Evolutionary conservation across 2,329 filamentous ascomycete genomes (phyloP), one percentile per base, ranked within the genome.

Genomic region (Chaetomiaceae sp.): DNA sequence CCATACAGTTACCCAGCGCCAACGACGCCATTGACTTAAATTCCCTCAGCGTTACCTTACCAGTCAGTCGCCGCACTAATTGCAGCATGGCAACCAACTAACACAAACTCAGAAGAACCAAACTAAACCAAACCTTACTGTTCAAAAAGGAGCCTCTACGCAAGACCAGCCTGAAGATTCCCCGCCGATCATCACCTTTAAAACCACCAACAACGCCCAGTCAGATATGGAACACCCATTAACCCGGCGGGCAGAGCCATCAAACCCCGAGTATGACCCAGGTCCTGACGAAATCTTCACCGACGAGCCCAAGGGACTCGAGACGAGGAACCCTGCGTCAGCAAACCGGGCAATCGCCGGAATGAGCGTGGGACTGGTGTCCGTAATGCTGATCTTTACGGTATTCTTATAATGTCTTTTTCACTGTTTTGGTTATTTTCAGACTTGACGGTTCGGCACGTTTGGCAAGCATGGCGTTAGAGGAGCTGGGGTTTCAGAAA

Each of bases 1-100:
- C 91, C 65, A 95, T 95, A 87, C 79, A 88, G 68, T 81, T 84
- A 16, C 75, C 96, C 49, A 89, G 89, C 57, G 82, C 87, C 66
- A 95, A 95, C 68, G 79, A 86, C 27, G 56, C 38, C 5, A 18
- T 44, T n/a, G 23, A 42, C 44, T 5, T 44, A 2, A 32, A 48
- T 13, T 1, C 23, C 3, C 30, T 41, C 14, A 32, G 25, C 8
- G 14, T 47, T 3, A 10, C 8, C 8, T 23, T 30, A 16, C 42
- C n/a, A 21, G 42, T 34, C 3, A 32, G 42, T 29, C n/a, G 3
- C n/a, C 8, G 10, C n/a, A 29, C 7, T 2, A 2, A 2, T 3
- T 14, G 4, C n/a, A 6, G 32, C 23, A 11, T 45, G 10, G 14
- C 21, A 5, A 29, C 10, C 9, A 14, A 49, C 37, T 27, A 6